phyloP scores from a whole-genome alignment of 169 alveolate genomes.

The Plasmodium adleri region DNA sequence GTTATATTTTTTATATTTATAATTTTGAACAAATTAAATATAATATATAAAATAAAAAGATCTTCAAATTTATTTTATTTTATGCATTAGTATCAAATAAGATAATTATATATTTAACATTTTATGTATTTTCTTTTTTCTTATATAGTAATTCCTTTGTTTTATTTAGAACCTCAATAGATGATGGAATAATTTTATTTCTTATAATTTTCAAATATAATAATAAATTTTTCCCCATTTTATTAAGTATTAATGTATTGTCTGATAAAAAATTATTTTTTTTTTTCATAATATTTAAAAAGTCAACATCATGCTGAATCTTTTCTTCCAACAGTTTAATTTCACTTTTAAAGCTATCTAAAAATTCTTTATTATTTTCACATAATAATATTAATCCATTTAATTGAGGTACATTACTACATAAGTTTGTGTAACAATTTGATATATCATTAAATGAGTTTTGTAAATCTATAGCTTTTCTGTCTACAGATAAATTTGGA shows the following conservation, averaged over 20 bases:
- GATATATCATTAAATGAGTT: conserved; percentile 59
- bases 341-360: conserved; percentile 50
- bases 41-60: background rate
- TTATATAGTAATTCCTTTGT: conserved; percentile 46
- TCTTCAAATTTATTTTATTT: too few species aligned
- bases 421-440: conserved; percentile 44
- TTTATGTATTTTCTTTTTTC: background rate
- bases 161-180: conserved; percentile 42
- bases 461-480: conserved; percentile 51
- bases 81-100: background rate
- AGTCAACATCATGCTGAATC: conserved; percentile 42
- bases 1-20: too few species aligned
- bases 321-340: conserved; percentile 22
- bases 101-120: too few species aligned
- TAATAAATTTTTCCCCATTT: conserved; percentile 52
- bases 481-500: conserved; percentile 62
- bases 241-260: conserved; percentile 41
- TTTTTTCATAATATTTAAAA: conserved; percentile 53
- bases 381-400: conserved; percentile 61
- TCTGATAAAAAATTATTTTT: conserved; percentile 23
- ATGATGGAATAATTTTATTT: conserved; percentile 44
- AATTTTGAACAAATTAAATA: too few species aligned
- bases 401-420: conserved; percentile 63
- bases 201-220: conserved; percentile 52
- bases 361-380: conserved; percentile 66